Percentiles rank a stretch among this genome's conserved stretches.
Conservation (phyloP, 2,329 filamentous ascomycete species). For the Claviceps sp. region DNA sequence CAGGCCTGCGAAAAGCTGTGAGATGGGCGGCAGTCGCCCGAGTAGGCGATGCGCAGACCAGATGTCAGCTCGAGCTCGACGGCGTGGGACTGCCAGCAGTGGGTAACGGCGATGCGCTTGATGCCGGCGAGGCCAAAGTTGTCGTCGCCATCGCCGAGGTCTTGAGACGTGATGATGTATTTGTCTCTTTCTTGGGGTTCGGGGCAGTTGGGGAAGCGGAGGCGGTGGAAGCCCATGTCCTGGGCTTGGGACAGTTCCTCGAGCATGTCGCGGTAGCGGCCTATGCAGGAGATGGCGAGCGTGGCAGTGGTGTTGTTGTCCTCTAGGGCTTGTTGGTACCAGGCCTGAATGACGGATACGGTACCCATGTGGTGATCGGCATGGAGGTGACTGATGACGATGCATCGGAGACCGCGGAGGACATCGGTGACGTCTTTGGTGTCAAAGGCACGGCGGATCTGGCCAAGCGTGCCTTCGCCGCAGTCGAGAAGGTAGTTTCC, state of each 20-base stretch:
- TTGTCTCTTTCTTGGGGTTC: constrained; percentile 11
- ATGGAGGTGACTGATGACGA: constrained; percentile 93
- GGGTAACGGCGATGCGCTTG: constrained; percentile 53
- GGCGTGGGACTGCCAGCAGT: constrained; percentile 70
- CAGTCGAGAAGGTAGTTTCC: constrained; percentile 88
- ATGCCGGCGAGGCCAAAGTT: constrained; percentile 52
- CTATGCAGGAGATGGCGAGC: constrained; percentile 56
- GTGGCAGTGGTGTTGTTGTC: constrained; percentile 22
- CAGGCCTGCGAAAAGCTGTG: constrained; percentile 57
- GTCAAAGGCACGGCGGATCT: constrained; percentile 63
- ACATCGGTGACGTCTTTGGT: constrained; percentile 52
- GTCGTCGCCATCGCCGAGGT: constrained; percentile 31
- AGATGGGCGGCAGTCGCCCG: constrained; percentile 82
- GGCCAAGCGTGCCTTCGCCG: constrained; percentile 84
- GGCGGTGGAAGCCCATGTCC: constrained; percentile 52
- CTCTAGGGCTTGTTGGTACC: constrained; percentile 44
- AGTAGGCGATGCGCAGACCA: constrained; percentile 81
- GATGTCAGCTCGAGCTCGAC: constrained; percentile 65
- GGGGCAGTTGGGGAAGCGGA: constrained; percentile 23
- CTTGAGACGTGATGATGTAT: constrained; percentile 20
- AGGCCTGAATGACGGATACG: constrained; percentile 66
- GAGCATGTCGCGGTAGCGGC: constrained; percentile 62
- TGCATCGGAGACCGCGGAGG: constrained; percentile 61
- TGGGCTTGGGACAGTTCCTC: constrained; percentile 69
- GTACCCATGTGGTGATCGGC: constrained; percentile 92